phyloP scores from a whole-genome alignment of 1,284 basidiomycete genomes.

The Pseudozyma hubeiensis region DNA sequence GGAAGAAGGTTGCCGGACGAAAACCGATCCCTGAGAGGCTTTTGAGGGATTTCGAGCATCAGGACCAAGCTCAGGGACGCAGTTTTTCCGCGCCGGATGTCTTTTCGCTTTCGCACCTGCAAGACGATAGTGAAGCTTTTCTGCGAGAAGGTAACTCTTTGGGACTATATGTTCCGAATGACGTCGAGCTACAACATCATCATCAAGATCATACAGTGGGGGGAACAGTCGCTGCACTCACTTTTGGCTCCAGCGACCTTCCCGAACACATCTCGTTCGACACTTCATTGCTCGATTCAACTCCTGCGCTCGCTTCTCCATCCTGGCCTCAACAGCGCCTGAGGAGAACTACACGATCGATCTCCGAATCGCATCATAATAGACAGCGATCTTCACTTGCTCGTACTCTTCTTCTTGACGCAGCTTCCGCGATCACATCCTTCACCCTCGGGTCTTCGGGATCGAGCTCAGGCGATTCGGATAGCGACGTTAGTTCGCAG shows the following conservation, averaged over 20 bases:
- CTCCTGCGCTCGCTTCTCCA: background rate
- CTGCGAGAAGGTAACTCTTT: constrained; percentile 4
- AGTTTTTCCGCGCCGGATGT: constrained; percentile 14
- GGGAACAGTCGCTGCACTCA: too few relatives aligned
- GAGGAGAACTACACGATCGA: constrained; percentile 20
- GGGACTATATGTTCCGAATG: constrained; percentile 7
- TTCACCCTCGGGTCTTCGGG: background rate
- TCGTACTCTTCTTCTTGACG: background rate
- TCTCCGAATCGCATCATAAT: constrained; percentile 15
- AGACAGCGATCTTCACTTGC: background rate
- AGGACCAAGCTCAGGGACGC: background rate
- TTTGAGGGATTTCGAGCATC: background rate
- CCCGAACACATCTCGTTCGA: background rate
- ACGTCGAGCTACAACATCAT: background rate
- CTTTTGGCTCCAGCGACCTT: too few relatives aligned
- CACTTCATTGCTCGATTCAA: background rate
- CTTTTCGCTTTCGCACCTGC: background rate
- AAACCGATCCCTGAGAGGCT: constrained; percentile 30
- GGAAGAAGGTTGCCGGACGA: constrained; percentile 6
- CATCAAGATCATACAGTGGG: background rate
- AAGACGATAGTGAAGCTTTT: background rate
- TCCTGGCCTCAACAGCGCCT: constrained; percentile 3
- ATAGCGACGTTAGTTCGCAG: background rate
- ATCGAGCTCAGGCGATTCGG: background rate
- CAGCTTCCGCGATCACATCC: background rate